These are phyloP conservation scores for Neocatenulostroma microsporum DNA, from an alignment of 2,329 filamentous ascomycete species.

Conservation along the genomic window DNA sequence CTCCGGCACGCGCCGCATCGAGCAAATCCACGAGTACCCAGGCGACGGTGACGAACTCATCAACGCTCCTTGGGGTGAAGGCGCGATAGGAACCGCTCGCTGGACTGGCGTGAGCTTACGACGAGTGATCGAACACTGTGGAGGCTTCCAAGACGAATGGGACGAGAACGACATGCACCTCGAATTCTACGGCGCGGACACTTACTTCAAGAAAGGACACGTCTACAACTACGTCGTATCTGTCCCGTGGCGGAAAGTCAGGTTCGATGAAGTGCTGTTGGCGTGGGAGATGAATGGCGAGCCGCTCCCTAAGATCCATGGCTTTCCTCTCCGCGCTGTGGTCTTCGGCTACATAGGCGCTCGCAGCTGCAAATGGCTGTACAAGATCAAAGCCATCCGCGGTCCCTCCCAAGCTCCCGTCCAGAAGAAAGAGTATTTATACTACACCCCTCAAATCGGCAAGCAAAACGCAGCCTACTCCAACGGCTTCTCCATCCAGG, in stretches of 20 bases:
- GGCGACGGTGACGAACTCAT: constrained; percentile 57
- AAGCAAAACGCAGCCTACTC: constrained; percentile 46
- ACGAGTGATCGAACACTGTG: constrained; percentile 50
- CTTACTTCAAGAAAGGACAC: constrained; percentile 57
- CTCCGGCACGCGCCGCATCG: constrained; percentile 53
- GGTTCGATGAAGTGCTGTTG: constrained; percentile 56
- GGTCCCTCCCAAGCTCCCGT: constrained; percentile 47
- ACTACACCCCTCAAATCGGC: constrained; percentile 54
- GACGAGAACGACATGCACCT: constrained; percentile 49
- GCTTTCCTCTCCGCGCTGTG: constrained; percentile 43
- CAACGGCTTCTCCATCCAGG: constrained; percentile 52
- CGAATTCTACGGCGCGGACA: constrained; percentile 62
- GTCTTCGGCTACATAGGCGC: constrained; percentile 58
- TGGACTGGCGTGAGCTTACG: constrained; percentile 51
- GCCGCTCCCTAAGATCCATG: constrained; percentile 57
- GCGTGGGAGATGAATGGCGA: constrained; percentile 54
- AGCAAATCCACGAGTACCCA: constrained; percentile 55
- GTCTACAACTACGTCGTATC: constrained; percentile 56
- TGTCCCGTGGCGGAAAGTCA: constrained; percentile 56
- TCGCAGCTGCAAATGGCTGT: constrained; percentile 62
- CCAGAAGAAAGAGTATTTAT: constrained; percentile 52
- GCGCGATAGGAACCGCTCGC: constrained; percentile 53
- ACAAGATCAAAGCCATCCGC: constrained; percentile 40
- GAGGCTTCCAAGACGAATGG: constrained; percentile 47
- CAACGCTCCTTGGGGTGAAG: constrained; percentile 52